phyloP scores from a whole-genome alignment of 176 grass and related monocot species.

The Tillandsia leiboldiana region DNA sequence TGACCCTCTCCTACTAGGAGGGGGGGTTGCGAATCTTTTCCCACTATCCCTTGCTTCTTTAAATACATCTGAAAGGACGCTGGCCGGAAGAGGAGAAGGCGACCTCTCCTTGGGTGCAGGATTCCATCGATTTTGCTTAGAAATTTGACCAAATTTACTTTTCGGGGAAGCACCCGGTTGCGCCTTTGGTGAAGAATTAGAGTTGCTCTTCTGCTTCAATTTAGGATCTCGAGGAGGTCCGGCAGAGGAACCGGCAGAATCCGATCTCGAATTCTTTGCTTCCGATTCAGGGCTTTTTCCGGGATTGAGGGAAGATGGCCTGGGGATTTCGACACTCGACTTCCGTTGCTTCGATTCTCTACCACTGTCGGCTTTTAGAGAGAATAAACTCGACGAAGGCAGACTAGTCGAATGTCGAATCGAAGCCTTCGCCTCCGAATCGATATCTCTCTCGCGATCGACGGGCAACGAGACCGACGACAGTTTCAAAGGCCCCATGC shows the following conservation, averaged over 20 bases:
- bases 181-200: slow-evolving; percentile 24
- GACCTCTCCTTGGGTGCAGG: slow-evolving; percentile 41
- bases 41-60: slow-evolving; percentile 64
- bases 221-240: slow-evolving; percentile 29
- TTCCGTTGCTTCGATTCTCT: slow-evolving; percentile 8
- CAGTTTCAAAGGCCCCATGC: slow-evolving; percentile 9
- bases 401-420: slow-evolving; percentile 29
- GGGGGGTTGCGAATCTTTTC: slow-evolving; percentile 80
- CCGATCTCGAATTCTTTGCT: not conserved
- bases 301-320: not conserved
- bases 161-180: slow-evolving; percentile 21
- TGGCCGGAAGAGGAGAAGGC: slow-evolving; percentile 46
- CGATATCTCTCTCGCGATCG: slow-evolving; percentile 17
- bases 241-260: not conserved
- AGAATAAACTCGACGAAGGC: slow-evolving; percentile 14
- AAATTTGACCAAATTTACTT: not conserved
- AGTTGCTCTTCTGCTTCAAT: slow-evolving; percentile 13
- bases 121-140: too few species aligned
- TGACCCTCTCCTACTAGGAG: slow-evolving; percentile 45
- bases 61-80: slow-evolving; percentile 55
- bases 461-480: slow-evolving; percentile 24
- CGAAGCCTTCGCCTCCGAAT: not conserved
- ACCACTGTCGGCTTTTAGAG: slow-evolving; percentile 10
- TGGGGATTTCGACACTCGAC: slow-evolving; percentile 14
- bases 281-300: slow-evolving; percentile 7